These are phyloP conservation scores for Stemphylium beticola DNA, from an alignment of 2,329 filamentous ascomycete genomes.

Conservation along the genomic window DNA sequence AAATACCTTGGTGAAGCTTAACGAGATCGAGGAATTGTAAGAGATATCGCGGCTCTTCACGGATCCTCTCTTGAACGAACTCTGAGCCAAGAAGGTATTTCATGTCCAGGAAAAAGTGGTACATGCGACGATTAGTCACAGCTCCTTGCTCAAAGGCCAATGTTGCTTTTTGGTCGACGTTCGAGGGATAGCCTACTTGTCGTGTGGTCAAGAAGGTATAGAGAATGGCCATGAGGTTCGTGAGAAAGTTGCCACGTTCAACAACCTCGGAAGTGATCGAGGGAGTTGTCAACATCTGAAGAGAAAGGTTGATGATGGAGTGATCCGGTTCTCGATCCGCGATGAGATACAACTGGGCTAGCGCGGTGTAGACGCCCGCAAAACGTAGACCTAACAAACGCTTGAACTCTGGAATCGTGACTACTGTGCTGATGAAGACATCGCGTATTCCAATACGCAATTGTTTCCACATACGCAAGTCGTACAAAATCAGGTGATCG, in stretches of 20 bases:
- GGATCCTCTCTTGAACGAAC: conserved; percentile 84
- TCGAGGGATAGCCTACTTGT: conserved; percentile 91
- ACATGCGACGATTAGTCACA: conserved; percentile 92
- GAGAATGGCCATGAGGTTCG: conserved; percentile 91
- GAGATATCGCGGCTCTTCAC: conserved; percentile 83
- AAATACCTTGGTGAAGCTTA: conserved; percentile 96
- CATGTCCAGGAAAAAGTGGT: conserved; percentile 96
- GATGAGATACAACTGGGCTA: conserved; percentile 94
- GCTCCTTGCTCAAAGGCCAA: conserved; percentile 93
- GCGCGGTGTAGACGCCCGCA: conserved; percentile 88
- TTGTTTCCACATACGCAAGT: conserved; percentile 96
- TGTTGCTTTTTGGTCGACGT: conserved; percentile 83
- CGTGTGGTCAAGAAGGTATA: conserved; percentile 97
- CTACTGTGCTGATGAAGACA: conserved; percentile 94
- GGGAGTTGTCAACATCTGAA: conserved; percentile 95
- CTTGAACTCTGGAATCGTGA: conserved; percentile 96
- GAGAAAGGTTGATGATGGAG: conserved; percentile 95
- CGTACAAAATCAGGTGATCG: conserved; percentile 94
- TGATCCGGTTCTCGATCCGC: conserved; percentile 96
- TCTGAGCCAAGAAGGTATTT: conserved; percentile 88
- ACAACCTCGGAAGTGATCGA: conserved; percentile 97
- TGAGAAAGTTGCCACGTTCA: conserved; percentile 92
- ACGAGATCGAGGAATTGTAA: conserved; percentile 95
- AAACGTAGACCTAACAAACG: conserved; percentile 91
- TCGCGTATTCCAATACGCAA: conserved; percentile 87